Conservation (phyloP, 768 basidiomycete genomes). For the Russula sp. region DNA sequence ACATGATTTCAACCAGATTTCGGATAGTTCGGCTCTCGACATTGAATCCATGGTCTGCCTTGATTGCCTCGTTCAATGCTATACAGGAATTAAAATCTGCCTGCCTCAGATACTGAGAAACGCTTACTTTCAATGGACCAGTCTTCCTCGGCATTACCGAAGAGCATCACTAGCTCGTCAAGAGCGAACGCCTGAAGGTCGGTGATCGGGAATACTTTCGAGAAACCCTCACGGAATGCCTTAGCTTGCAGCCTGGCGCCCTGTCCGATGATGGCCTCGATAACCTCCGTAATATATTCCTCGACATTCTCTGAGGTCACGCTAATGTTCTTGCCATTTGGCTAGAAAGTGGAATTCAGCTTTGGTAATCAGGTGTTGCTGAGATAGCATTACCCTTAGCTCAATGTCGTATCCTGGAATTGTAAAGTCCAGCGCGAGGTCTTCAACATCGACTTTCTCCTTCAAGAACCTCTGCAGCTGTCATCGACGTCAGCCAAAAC, state of each 20-base stretch:
- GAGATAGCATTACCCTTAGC: conserved; percentile 48
- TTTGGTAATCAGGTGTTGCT: not conserved
- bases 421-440: conserved; percentile 93
- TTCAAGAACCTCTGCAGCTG: conserved; percentile 35
- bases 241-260: conserved; percentile 75
- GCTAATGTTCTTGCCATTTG: conserved; percentile 67
- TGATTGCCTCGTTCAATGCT: conserved; percentile 87
- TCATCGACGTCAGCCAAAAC: conserved; percentile 1
- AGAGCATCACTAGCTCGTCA: conserved; percentile 92
- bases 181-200: conserved; percentile 91
- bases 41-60: conserved; percentile 98
- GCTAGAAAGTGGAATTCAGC: conserved; percentile 37
- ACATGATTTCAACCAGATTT: conserved; percentile 81
- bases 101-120: conserved; percentile 1
- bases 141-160: conserved; percentile 96
- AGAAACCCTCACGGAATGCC: conserved; percentile 92
- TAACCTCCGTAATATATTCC: conserved; percentile 81
- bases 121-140: conserved; percentile 86
- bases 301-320: conserved; percentile 87
- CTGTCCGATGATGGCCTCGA: conserved; percentile 82
- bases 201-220: conserved; percentile 89
- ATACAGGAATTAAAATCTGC: conserved; percentile 18
- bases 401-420: conserved; percentile 95
- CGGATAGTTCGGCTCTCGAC: conserved; percentile 89
- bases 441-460: conserved; percentile 67